A percentile compares a stretch with the other conserved stretches of the same genome.
Evolutionary conservation across 345 rosid genomes (phyloP).

Genomic region (Gossypium mustelinum): DNA sequence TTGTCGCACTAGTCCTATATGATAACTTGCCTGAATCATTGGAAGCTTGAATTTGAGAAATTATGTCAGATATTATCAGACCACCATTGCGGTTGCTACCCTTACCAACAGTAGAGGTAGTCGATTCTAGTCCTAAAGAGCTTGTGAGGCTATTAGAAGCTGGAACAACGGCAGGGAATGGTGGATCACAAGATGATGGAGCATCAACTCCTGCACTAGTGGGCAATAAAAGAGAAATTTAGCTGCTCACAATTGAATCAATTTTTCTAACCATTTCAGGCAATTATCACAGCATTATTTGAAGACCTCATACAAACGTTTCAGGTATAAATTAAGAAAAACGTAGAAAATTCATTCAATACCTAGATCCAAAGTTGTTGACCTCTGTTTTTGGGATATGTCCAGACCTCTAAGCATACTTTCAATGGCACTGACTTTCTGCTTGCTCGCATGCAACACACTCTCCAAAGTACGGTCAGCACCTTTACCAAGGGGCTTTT

Average conservation of each 20-base stretch:
- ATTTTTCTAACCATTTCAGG: slow-evolving; percentile 5
- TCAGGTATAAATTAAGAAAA: not conserved
- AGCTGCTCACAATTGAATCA: slow-evolving; percentile 44
- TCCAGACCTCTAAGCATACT: slow-evolving; percentile 90
- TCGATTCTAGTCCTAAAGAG: slow-evolving; percentile 51
- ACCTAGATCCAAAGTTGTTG: slow-evolving; percentile 99
- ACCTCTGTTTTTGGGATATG: slow-evolving; percentile 72
- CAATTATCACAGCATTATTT: slow-evolving; percentile 13
- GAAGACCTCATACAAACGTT: slow-evolving; percentile 16
- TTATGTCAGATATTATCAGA: slow-evolving; percentile 74
- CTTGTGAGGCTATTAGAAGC: slow-evolving; percentile 58
- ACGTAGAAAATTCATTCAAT: slow-evolving; percentile 37
- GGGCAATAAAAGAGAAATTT: slow-evolving; percentile 48
- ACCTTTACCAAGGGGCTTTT: slow-evolving; percentile 64
- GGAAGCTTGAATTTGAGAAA: slow-evolving; percentile 88
- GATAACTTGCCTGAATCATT: slow-evolving; percentile 77
- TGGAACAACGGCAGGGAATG: slow-evolving; percentile 68
- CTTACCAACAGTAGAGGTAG: slow-evolving; percentile 41
- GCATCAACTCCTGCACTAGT: slow-evolving; percentile 99
- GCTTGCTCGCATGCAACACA: slow-evolving; percentile 86
- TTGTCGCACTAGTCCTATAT: slow-evolving; percentile 46
- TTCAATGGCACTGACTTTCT: slow-evolving; percentile 96
- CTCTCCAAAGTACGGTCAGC: slow-evolving; percentile 90
- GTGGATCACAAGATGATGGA: slow-evolving; percentile 98
- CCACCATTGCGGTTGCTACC: slow-evolving; percentile 78